Evolutionary conservation across 148 eudicot species (phyloP).

Genomic region (Arbutus unedo): DNA sequence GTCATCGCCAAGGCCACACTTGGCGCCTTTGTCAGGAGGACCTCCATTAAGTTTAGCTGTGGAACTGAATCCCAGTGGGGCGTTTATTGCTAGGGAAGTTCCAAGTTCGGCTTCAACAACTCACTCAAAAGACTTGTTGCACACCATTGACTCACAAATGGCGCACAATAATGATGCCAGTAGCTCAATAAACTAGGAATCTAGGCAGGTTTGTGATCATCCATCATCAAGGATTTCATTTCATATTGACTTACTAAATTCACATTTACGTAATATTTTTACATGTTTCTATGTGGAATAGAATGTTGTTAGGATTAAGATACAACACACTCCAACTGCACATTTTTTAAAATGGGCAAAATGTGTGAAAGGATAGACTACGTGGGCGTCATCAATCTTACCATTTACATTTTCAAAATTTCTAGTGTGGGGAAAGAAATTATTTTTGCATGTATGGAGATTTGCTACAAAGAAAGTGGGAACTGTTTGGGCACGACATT

Average conservation of each 20-base stretch:
- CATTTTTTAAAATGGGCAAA: neutral
- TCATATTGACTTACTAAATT: neutral
- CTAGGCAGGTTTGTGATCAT: slow-evolving; percentile 34
- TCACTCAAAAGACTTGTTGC: slow-evolving; percentile 25
- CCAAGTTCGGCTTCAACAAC: slow-evolving; percentile 28
- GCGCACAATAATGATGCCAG: slow-evolving; percentile 31
- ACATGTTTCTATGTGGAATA: neutral
- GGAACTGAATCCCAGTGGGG: slow-evolving; percentile 31
- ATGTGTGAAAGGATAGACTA: slow-evolving; percentile 5
- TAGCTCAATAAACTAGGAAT: slow-evolving; percentile 29
- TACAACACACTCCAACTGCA: neutral
- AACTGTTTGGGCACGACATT: neutral
- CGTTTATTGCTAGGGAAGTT: slow-evolving; percentile 26
- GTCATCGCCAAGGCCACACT: slow-evolving; percentile 39
- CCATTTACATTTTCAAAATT: neutral
- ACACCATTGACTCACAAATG: slow-evolving; percentile 24
- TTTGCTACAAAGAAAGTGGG: neutral
- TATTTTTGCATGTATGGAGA: neutral
- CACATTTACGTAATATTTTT: neutral
- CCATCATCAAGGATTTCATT: neutral
- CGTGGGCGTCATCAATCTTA: neutral
- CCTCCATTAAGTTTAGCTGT: slow-evolving; percentile 30
- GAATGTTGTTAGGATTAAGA: neutral
- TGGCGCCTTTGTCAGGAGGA: slow-evolving; percentile 30
- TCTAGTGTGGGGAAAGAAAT: neutral